Base-by-base conservation (phyloP, 768 basidiomycete species). In the Suillus subluteus region DNA sequence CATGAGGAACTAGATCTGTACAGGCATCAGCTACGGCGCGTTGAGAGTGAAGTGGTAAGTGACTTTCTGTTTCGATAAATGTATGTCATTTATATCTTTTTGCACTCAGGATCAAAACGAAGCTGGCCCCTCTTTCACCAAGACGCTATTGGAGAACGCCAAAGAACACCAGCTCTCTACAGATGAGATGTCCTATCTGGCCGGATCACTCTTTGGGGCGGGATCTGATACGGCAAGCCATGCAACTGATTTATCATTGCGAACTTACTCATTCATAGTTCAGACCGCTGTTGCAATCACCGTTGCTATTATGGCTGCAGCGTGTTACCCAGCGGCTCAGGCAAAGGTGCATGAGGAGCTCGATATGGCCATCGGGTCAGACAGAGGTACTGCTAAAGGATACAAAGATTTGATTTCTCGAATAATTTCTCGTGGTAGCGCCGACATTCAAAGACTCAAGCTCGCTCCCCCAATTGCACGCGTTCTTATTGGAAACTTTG, bases 271-370 rank as follows among this genome's bases (percentile, higher is more conserved):
- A 52, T 52, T 18, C 16, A 7, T 30, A 16, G 4, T 9, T 4
- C 52, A 52, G 52, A 52, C 52, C 2, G 52, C 52, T 52, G 52
- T 52, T 30, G 26, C 26, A 52, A 52, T 52, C 8, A 30, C 52
- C 26, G 52, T 52, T 52, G 26, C 52, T 16, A 9, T 52, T 16
- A 52, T 52, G 52, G 52, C 52, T 32, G 52, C 52, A 16, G 52
- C 52, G 8, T 52, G 52, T 4, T 52, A 52, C 52, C 52, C 52
- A 26, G 26, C 15, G 8, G 52, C 52, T 9, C 52, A 52, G 52
- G 52, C 52, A 52, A 52, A 52, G 52, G 26, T 52, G 16, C 52
- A 52, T 8, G 52, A 52, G 15, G 52, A 52, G 16, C 52, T 52
- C 16, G 7, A 52, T 26, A 16, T 7, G 30, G 8, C 30, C 52